Conservation (phyloP, 2,329 filamentous ascomycete species). For the Escovopsis sp. region DNA sequence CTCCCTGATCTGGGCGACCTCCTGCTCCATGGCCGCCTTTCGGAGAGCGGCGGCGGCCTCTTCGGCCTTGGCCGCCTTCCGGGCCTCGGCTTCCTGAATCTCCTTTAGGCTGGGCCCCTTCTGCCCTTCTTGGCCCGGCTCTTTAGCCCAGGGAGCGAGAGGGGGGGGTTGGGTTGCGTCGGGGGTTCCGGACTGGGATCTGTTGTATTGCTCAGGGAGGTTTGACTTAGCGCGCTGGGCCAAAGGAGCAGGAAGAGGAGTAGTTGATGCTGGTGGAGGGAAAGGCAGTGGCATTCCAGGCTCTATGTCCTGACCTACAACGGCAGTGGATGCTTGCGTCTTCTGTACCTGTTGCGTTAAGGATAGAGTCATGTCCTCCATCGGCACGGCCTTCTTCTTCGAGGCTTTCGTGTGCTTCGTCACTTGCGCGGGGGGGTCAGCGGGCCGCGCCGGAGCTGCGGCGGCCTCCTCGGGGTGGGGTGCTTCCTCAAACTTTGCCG, state of each 20-base stretch:
- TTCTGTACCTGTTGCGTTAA: conserved; percentile 77
- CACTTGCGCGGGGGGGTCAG: conserved; percentile 3
- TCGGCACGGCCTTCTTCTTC: conserved; percentile 16
- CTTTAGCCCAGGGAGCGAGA: conserved; percentile 89
- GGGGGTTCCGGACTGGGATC: conserved; percentile 69
- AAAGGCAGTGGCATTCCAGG: conserved; percentile 63
- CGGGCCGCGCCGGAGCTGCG: background rate
- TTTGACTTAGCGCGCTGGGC: conserved; percentile 76
- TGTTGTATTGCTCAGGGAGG: conserved; percentile 57
- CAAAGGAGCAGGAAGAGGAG: conserved; percentile 75
- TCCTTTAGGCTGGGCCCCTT: conserved; percentile 89
- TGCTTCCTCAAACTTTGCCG: background rate
- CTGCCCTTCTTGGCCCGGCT: conserved; percentile 51
- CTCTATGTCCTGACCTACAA: conserved; percentile 31
- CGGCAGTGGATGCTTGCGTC: conserved; percentile 39
- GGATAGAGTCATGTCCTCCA: conserved; percentile 36
- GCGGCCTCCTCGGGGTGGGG: background rate
- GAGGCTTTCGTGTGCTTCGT: conserved; percentile 14
- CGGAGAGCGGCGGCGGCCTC: conserved; percentile 65
- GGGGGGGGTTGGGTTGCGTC: conserved; percentile 48
- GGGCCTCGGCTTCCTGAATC: conserved; percentile 90
- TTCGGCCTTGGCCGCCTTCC: conserved; percentile 80
- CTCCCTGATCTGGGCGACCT: conserved; percentile 45
- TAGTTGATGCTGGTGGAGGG: conserved; percentile 57
- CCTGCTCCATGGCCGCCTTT: conserved; percentile 66